Evolutionary conservation across 2,329 filamentous ascomycete species (phyloP).

Genomic region (Lasiodiplodia hormozganensis): DNA sequence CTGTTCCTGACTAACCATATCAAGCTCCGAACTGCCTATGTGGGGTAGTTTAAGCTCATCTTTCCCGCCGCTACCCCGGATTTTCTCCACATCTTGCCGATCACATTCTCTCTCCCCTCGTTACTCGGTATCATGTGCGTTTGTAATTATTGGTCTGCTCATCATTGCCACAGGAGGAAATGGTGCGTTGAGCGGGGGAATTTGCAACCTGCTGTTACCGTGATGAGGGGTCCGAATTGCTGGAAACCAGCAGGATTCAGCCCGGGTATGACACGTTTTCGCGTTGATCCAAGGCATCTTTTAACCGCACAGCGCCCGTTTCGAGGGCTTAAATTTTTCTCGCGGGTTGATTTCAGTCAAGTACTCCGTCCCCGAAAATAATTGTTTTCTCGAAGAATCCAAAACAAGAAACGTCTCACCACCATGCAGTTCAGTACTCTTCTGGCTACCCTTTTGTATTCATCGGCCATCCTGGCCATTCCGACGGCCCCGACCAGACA

Average conservation of each 20-base stretch:
- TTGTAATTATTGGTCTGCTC: not conserved
- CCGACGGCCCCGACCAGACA: not conserved
- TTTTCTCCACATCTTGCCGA: slow-evolving; percentile 7
- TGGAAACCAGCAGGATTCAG: not conserved
- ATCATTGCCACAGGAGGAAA: not conserved
- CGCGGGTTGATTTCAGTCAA: not conserved
- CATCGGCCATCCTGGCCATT: not conserved
- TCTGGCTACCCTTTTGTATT: not conserved
- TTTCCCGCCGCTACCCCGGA: slow-evolving; percentile 19
- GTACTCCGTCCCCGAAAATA: not conserved
- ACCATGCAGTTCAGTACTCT: slow-evolving; percentile 6
- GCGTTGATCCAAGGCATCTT: not conserved
- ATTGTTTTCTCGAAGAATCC: not conserved
- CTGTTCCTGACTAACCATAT: slow-evolving; percentile 4
- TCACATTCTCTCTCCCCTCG: slow-evolving; percentile 1
- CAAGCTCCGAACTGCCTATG: not conserved
- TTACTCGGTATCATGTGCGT: slow-evolving; percentile 15
- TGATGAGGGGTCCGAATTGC: not conserved
- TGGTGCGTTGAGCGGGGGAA: not conserved
- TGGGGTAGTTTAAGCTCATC: slow-evolving; percentile 1
- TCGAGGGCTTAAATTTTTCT: not conserved
- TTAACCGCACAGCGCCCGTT: not conserved
- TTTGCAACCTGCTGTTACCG: not conserved
- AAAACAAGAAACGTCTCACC: not conserved
- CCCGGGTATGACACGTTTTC: not conserved